A percentile compares a stretch with the other conserved stretches of the same genome.
phyloP scores from a whole-genome alignment of 1,284 basidiomycete species.

The Rhodotorula mucilaginosa region DNA sequence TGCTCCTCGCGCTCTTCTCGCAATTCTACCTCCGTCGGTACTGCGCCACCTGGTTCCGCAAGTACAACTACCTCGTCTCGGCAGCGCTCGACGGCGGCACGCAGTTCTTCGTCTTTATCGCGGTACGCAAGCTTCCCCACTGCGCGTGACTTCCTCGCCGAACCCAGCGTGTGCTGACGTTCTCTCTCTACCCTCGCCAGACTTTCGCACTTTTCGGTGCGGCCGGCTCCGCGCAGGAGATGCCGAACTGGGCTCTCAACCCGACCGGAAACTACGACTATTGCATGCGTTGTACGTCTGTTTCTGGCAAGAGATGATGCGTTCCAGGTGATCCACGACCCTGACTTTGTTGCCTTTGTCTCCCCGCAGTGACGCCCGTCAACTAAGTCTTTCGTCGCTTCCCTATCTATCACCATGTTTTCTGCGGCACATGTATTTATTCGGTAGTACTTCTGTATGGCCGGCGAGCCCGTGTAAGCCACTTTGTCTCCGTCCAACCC shows the following conservation, averaged over 20 bases:
- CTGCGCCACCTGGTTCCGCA: constrained; percentile 39
- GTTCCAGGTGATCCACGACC: neutral
- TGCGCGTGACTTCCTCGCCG: too few species aligned
- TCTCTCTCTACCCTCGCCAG: neutral
- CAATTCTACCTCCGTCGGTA: constrained; percentile 31
- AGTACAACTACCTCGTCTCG: constrained; percentile 36
- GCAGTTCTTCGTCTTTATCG: constrained; percentile 43
- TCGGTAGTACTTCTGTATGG: neutral
- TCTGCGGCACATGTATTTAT: neutral
- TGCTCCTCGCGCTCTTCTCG: constrained; percentile 29
- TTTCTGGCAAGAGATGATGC: too few species aligned
- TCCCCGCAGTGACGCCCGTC: neutral
- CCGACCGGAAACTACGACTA: constrained; percentile 25
- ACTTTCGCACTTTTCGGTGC: constrained; percentile 34
- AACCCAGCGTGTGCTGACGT: neutral
- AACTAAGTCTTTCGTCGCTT: neutral
- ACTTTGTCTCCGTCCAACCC: too few species aligned
- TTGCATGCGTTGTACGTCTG: constrained; percentile 18
- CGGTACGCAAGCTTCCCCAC: constrained; percentile 1
- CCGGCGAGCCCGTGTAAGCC: too few species aligned
- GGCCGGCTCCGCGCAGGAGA: constrained; percentile 11
- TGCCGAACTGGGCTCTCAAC: constrained; percentile 24
- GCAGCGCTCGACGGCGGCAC: constrained; percentile 43
- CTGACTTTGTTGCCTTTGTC: neutral
- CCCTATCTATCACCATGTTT: neutral